Base-by-base conservation (phyloP, 148 eudicot species). In the Rheum nobile region DNA sequence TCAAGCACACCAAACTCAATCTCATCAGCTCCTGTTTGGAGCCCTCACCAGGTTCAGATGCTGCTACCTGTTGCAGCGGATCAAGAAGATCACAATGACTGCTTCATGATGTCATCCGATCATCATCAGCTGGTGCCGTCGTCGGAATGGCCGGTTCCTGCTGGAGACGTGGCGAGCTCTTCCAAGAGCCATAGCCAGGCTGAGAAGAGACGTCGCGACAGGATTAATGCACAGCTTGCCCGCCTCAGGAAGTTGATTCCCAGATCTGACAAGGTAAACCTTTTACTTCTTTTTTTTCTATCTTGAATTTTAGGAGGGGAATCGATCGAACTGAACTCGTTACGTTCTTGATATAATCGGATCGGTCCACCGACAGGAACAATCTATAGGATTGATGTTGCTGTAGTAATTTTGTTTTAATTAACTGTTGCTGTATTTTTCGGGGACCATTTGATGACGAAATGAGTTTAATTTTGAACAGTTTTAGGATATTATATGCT, bases 191-290 rank as follows among this genome's bases (percentile, higher is more conserved):
- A 95, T 81, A 83, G 97, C 71, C 91, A 88, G 75, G 99, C 99
- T 1, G 99, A 95, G 86, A 95, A 95, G 80, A 81, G 97, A 6
- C 93, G 99, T 21, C 80, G 99, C 52, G 97, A 90, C 68, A 79
- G 99, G 77, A 95, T 95, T 32, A 95, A 92, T 80, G 83, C 86
- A 2, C 99, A 92, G 82, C 99, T 95, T 78, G 72, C 94, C 1
- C 86, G 84, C 78, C 92, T 95, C 47, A 82, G 96, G 82, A 90
- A 89, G 74, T 86, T 90, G 2, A 79, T 95, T 77, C 96, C 99
- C 22, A 83, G 71, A 78, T 95, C 99, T 42, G 97, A 95, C 9
- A 95, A 95, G 96, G 99, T 92, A 77, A 43, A 3, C 4, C 11
- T 34, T 6, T 24, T 22, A 29, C 50, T 47, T 37, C 22, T 47